phyloP scores from a whole-genome alignment of 306 rosid species.

The Geum urbanum region DNA sequence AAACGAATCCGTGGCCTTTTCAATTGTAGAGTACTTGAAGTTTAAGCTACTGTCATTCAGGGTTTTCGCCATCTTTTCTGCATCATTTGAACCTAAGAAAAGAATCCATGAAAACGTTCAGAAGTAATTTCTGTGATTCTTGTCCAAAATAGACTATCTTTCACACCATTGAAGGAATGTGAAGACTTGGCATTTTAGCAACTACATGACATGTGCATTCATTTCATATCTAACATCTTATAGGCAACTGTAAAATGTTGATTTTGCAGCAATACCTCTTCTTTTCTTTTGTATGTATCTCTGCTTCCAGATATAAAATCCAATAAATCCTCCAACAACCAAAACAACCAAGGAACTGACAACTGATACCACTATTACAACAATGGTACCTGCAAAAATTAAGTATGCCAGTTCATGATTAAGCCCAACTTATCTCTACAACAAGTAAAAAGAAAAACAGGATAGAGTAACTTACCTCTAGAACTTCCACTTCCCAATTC shows the following conservation, averaged over 20 bases:
- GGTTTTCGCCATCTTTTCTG: conserved; percentile 53
- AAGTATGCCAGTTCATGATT: conserved; percentile 13
- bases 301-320: conserved; percentile 62
- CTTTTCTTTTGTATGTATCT: conserved; percentile 78
- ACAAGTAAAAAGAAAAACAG: background rate
- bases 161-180: no score
- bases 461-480: conserved; percentile 35
- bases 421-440: background rate
- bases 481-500: conserved; percentile 38
- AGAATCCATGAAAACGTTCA: conserved; percentile 7
- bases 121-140: no score
- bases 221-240: no score
- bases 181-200: no score
- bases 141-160: no score
- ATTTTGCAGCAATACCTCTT: no score
- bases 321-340: conserved; percentile 42
- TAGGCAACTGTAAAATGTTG: no score
- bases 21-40: conserved; percentile 83
- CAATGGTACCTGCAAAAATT: conserved; percentile 48
- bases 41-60: conserved; percentile 70
- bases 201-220: no score
- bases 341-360: conserved; percentile 62
- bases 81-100: conserved; percentile 59
- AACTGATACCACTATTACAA: conserved; percentile 52
- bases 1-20: conserved; percentile 76